Evolutionary conservation across 805 yeast species (phyloP), one percentile per base, ranked within the genome.

Genomic region (Ogataea parapolymorpha): DNA sequence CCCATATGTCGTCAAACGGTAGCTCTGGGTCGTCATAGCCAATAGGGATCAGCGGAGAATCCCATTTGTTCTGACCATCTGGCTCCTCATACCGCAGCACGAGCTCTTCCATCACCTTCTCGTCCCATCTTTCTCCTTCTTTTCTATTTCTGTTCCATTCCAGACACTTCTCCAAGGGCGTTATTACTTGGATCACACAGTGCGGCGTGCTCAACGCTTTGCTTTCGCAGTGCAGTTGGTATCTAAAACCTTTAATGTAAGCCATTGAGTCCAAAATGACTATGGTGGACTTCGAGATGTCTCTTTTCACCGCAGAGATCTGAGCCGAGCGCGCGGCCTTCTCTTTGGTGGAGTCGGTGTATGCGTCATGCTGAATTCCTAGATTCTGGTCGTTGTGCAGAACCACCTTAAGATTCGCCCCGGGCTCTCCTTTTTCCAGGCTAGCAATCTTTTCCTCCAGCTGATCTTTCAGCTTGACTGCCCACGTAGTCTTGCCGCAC

Each of bases 11-110:
- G 2, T 82, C 83, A 15, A 82, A 61, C 0, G 89, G 85, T 18
- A 82, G 55, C 3, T 62, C 64, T 12, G 67, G 67, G 24, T 82
- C 81, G 36, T 75, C 79, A 53, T 68, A 74, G 3, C 80, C 74
- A 1, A 90, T 63, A 0, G 87, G 79, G 56, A 89, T 81, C 46
- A 91, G 66, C 5, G 99, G 99, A 4, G 95, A 79, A 57, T 93
- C 99, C 99, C 99, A 93, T 45, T 96, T 67, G 20, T 82, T 77
- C 54, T 77, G 76, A 24, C 80, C 79, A 57, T 87, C 84, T 0
- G 99, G 99, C 59, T 93, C 99, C 63, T 93, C 99, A 57, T 82
- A 93, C 44, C 99, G 65, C 79, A 89, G 85, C 3, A 79, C 74
- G 42, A 91, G 66, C 38, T 83, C 90, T 12, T 72, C 71, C 28